phyloP scores from a whole-genome alignment of 106 monocot genomes.

The Apostasia ramifera region DNA sequence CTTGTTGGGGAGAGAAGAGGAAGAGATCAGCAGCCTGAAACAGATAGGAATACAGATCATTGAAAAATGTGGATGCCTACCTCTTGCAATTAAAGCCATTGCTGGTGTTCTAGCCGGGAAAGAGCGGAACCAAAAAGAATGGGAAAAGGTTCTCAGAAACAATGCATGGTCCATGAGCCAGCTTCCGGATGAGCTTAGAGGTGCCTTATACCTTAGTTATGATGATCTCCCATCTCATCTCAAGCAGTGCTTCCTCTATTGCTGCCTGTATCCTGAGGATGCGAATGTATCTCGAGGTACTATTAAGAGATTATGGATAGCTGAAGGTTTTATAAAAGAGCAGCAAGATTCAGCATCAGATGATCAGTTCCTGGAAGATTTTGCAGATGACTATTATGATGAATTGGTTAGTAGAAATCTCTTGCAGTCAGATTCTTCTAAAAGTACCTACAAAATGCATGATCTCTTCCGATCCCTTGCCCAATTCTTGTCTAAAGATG shows the following conservation, averaged over 20 bases:
- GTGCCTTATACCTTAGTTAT: conserved; percentile 33
- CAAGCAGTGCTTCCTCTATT: conserved; percentile 31
- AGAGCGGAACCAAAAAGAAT: conserved; percentile 7
- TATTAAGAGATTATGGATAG: conserved; percentile 12
- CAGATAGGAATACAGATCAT: conserved; percentile 27
- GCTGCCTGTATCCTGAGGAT: conserved; percentile 16
- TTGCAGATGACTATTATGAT: conserved; percentile 25
- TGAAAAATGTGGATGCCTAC: conserved; percentile 35
- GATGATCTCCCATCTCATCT: conserved; percentile 28
- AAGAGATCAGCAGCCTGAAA: conserved; percentile 6
- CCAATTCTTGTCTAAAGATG: conserved; percentile 7
- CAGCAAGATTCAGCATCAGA: background rate
- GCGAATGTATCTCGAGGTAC: background rate
- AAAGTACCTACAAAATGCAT: conserved; percentile 25
- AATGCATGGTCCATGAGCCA: conserved; percentile 18
- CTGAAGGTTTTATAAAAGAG: conserved; percentile 22
- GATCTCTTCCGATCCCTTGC: conserved; percentile 28
- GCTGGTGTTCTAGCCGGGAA: conserved; percentile 24
- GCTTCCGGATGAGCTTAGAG: conserved; percentile 18
- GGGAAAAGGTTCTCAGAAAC: conserved; percentile 19
- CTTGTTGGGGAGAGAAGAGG: background rate
- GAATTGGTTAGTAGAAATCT: conserved; percentile 21
- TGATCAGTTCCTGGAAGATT: conserved; percentile 19
- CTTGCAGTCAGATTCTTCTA: conserved; percentile 8
- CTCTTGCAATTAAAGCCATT: conserved; percentile 38